These are phyloP conservation scores for Thalassiosira exigua DNA, from an alignment of 352 stramenopile species.

Conservation along the genomic window DNA sequence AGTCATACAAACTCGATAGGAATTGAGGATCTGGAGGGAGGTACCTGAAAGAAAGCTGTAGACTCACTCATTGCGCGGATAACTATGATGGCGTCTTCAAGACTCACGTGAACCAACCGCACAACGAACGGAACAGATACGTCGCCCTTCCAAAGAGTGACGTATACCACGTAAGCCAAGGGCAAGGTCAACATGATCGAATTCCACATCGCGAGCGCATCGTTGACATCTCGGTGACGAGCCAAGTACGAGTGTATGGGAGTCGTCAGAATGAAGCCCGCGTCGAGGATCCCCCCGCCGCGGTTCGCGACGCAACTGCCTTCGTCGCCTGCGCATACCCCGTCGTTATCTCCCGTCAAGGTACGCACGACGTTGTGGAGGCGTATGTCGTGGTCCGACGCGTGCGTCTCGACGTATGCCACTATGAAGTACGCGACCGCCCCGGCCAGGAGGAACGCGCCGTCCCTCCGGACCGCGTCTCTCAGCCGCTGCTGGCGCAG, in stretches of 20 bases:
- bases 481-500: no score
- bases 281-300: conserved; percentile 39
- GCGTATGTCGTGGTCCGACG: conserved; percentile 30
- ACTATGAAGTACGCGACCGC: conserved; percentile 31
- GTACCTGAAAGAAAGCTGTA: conserved; percentile 22
- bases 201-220: conserved; percentile 46
- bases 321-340: background rate
- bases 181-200: conserved; percentile 33
- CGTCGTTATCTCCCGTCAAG: background rate
- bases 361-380: conserved; percentile 10
- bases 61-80: background rate
- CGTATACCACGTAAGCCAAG: conserved; percentile 39
- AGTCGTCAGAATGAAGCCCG: conserved; percentile 49
- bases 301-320: background rate
- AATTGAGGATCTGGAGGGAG: conserved; percentile 53
- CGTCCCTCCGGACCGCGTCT: conserved; percentile 29
- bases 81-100: background rate
- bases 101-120: conserved; percentile 57
- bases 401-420: conserved; percentile 42
- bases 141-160: conserved; percentile 51
- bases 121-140: conserved; percentile 51
- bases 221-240: conserved; percentile 39
- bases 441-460: conserved; percentile 35
- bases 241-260: conserved; percentile 37
- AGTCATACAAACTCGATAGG: conserved; percentile 50